Evolutionary conservation across 768 basidiomycete species (phyloP).

Genomic region (Dictyophora rubrovolvata): DNA sequence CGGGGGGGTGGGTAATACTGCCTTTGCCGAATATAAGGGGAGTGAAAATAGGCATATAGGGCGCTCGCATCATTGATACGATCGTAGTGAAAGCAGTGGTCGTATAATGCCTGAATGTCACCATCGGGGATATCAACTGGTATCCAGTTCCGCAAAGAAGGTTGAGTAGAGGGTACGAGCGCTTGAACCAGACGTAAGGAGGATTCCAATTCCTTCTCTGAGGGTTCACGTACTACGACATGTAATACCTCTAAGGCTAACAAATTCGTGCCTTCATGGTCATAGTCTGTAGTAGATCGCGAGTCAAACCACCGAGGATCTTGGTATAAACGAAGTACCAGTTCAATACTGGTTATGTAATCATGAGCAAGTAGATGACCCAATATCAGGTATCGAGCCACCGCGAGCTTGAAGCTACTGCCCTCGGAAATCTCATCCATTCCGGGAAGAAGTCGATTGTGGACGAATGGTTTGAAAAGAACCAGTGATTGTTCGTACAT

Average conservation of each 20-base stretch:
- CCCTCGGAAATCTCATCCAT: background rate
- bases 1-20: constrained; percentile 42
- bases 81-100: constrained; percentile 22
- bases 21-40: constrained; percentile 19
- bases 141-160: background rate
- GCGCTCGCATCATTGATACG: constrained; percentile 27
- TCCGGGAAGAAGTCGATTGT: background rate
- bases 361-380: background rate
- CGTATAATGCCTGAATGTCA: constrained; percentile 39
- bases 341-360: background rate
- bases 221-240: background rate
- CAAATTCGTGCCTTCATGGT: background rate
- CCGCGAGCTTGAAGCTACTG: background rate
- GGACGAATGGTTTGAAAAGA: constrained; percentile 1
- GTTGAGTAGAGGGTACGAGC: constrained; percentile 22
- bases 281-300: background rate
- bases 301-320: constrained; percentile 4
- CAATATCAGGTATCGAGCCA: background rate
- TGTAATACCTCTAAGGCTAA: constrained; percentile 3
- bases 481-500: background rate
- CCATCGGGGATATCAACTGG: constrained; percentile 29
- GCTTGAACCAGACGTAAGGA: constrained; percentile 33
- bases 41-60: constrained; percentile 40
- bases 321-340: background rate
- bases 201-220: constrained; percentile 24